Evolutionary conservation across 345 rosid genomes (phyloP).

Genomic region (Punica granatum): DNA sequence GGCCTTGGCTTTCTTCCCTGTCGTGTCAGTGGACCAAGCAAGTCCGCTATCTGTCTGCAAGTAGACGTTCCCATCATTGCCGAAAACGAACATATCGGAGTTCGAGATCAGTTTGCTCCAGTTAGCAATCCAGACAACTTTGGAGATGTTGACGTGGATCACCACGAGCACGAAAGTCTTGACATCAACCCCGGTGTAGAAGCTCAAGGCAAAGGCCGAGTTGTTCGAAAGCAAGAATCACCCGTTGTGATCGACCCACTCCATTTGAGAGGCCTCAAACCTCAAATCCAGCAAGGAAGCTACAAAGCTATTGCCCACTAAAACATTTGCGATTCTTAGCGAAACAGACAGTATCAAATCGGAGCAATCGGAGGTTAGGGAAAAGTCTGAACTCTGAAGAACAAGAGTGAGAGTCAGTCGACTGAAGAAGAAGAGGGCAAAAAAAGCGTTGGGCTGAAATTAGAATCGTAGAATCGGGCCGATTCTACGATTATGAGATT

Average conservation of each 20-base stretch:
- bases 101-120: constrained; percentile 15
- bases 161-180: constrained; percentile 24
- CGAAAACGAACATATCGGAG: constrained; percentile 40
- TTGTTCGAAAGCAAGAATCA: constrained; percentile 32
- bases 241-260: constrained; percentile 29
- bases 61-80: constrained; percentile 26
- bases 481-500: too few species aligned
- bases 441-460: too few species aligned
- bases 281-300: constrained; percentile 14
- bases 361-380: too few species aligned
- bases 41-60: constrained; percentile 19
- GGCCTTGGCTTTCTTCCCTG: constrained; percentile 23
- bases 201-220: constrained; percentile 32
- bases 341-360: neutral
- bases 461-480: too few species aligned
- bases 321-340: neutral
- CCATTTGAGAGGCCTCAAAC: constrained; percentile 32
- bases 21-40: constrained; percentile 34
- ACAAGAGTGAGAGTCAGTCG: too few species aligned
- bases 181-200: constrained; percentile 27
- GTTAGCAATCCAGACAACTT: constrained; percentile 46
- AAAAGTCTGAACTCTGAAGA: too few species aligned
- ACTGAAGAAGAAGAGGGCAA: too few species aligned
- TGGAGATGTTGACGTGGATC: constrained; percentile 20
- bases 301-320: too few species aligned